These are phyloP conservation scores for Emmonsiellopsis sp. DNA, from an alignment of 2,329 filamentous ascomycete species.

Conservation along the genomic window DNA sequence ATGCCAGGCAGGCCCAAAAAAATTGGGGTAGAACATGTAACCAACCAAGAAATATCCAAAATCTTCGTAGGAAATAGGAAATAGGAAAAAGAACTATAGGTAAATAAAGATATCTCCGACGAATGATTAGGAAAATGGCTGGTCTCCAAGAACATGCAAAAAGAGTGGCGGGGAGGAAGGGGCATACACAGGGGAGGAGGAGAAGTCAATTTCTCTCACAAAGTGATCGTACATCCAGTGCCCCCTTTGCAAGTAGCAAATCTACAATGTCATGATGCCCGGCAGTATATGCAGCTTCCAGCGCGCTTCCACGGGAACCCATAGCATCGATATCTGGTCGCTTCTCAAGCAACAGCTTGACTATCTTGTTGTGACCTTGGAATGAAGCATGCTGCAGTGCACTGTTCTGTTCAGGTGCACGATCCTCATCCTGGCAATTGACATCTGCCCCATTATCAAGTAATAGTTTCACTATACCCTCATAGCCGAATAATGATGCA, in stretches of 20 bases:
- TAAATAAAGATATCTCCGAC: too few relatives aligned
- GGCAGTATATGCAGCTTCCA: not conserved
- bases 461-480: not conserved
- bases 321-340: not conserved
- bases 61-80: too few relatives aligned
- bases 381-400: conserved; percentile 7
- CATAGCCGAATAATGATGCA: not conserved
- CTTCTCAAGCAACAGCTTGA: conserved; percentile 8
- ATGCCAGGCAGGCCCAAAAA: too few relatives aligned
- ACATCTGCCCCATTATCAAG: not conserved
- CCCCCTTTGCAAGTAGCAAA: not conserved
- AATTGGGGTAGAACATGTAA: too few relatives aligned
- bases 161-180: too few relatives aligned
- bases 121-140: too few relatives aligned
- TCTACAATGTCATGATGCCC: not conserved
- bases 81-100: too few relatives aligned
- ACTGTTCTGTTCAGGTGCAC: conserved; percentile 3
- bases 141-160: too few relatives aligned
- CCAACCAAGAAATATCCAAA: too few relatives aligned
- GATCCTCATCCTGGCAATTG: not conserved
- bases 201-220: not conserved
- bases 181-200: too few relatives aligned
- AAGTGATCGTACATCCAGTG: not conserved
- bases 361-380: conserved; percentile 3
- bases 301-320: not conserved